A percentile compares a stretch with the other conserved stretches of the same genome.
Evolutionary conservation across 257 asterid genomes (phyloP).

Genomic region (Fraxinus pennsylvanica): DNA sequence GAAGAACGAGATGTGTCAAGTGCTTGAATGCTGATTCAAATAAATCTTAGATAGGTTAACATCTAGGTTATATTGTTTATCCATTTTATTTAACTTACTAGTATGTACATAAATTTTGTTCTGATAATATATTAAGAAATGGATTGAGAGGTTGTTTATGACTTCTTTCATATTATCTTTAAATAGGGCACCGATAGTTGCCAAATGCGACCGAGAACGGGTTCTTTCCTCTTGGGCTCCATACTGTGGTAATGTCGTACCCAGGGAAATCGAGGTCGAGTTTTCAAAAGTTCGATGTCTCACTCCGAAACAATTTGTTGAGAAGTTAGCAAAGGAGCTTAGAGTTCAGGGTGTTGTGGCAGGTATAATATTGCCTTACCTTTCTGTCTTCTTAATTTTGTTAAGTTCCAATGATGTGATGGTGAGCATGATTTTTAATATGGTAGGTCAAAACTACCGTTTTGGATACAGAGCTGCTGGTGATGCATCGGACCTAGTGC

Average conservation of each 20-base stretch:
- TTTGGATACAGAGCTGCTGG: conserved; percentile 92
- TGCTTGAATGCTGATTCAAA: neutral
- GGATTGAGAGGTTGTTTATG: conserved; percentile 10
- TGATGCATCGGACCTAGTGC: conserved; percentile 66
- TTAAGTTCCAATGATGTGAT: conserved; percentile 1
- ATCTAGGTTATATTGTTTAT: neutral
- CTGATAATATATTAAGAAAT: neutral
- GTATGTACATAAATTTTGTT: neutral
- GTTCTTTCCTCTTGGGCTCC: conserved; percentile 87
- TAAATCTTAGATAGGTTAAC: neutral
- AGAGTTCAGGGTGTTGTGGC: conserved; percentile 91
- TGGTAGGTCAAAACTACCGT: conserved; percentile 84
- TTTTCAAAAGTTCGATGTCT: conserved; percentile 83
- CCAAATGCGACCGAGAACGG: conserved; percentile 84
- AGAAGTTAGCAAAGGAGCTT: conserved; percentile 74
- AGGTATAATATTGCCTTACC: conserved; percentile 42
- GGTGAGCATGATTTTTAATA: conserved; percentile 9
- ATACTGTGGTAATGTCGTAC: conserved; percentile 54
- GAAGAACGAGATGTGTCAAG: neutral
- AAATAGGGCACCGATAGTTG: conserved; percentile 82
- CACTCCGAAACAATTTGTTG: conserved; percentile 79
- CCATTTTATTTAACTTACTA: conserved; percentile 10
- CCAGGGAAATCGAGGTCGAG: conserved; percentile 69
- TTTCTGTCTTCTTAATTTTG: conserved; percentile 16
- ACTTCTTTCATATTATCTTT: conserved; percentile 19